Evolutionary conservation across 2,329 filamentous ascomycete species (phyloP).

Genomic region (Ascochyta koolunga): DNA sequence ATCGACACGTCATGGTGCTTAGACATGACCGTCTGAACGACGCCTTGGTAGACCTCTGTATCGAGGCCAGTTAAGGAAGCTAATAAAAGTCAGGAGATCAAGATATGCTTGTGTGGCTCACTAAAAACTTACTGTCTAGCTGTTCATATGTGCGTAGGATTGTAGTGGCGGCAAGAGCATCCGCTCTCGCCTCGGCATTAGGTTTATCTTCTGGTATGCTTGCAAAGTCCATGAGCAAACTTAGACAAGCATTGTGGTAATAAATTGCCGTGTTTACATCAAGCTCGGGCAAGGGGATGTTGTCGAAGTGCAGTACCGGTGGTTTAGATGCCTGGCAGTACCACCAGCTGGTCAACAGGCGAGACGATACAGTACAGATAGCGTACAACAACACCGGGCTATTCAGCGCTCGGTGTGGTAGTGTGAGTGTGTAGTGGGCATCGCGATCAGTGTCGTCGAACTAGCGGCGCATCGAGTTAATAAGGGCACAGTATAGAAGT

Average conservation of each 20-base stretch:
- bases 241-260: constrained; percentile 1
- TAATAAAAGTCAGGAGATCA: background rate
- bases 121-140: background rate
- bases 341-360: background rate
- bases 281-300: background rate
- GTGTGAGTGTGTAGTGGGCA: background rate
- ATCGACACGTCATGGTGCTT: background rate
- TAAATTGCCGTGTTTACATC: background rate
- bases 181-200: background rate
- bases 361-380: background rate
- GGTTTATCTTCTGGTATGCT: background rate
- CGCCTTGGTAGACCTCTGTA: background rate
- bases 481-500: background rate
- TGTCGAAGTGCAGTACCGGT: background rate
- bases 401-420: background rate
- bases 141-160: constrained; percentile 1
- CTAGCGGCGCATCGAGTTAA: background rate
- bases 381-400: background rate
- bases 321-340: background rate
- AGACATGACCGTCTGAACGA: background rate
- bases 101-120: background rate
- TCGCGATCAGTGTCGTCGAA: background rate
- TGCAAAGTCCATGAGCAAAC: constrained; percentile 2
- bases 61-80: constrained; percentile 1
- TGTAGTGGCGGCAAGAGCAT: background rate